Conservation (phyloP, 331 rosid species). For the Saraca asoca region DNA sequence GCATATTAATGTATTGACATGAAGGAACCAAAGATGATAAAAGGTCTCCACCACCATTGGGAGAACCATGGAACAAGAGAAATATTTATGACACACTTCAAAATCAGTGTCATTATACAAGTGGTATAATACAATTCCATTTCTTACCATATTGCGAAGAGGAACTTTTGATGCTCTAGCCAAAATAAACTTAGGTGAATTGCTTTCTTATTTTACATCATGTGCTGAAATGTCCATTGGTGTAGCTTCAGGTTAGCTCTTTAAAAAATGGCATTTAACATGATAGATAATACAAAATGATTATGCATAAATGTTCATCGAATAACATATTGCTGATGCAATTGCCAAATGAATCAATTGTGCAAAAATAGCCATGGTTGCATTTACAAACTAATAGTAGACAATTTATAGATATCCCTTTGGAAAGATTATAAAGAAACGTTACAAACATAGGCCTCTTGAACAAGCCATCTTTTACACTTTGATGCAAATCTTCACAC, state of each 20-base stretch:
- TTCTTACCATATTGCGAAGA: constrained; percentile 31
- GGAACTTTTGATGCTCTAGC: constrained; percentile 47
- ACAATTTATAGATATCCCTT: background rate
- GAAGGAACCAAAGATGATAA: constrained; percentile 10
- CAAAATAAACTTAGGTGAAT: constrained; percentile 48
- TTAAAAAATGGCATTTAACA: constrained; percentile 16
- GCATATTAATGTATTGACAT: constrained; percentile 21
- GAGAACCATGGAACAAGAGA: constrained; percentile 10
- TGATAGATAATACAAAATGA: constrained; percentile 18
- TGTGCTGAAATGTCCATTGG: constrained; percentile 30
- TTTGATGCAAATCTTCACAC: constrained; percentile 64
- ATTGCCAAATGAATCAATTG: background rate
- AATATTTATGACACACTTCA: constrained; percentile 50
- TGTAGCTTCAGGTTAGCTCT: constrained; percentile 23
- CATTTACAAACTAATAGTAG: constrained; percentile 15
- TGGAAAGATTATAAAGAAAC: constrained; percentile 26
- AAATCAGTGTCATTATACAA: constrained; percentile 27
- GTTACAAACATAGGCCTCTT: constrained; percentile 63
- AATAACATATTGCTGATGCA: constrained; percentile 14
- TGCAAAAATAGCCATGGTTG: constrained; percentile 6
- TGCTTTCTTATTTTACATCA: constrained; percentile 33
- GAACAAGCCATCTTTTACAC: constrained; percentile 63
- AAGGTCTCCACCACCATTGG: constrained; percentile 1
- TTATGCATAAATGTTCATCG: constrained; percentile 8
- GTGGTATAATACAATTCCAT: constrained; percentile 32